Percentiles rank a stretch among this genome's conserved stretches.
phyloP scores from a whole-genome alignment of 805 yeast genomes.

The Saccharomyces kudriavzevii region DNA sequence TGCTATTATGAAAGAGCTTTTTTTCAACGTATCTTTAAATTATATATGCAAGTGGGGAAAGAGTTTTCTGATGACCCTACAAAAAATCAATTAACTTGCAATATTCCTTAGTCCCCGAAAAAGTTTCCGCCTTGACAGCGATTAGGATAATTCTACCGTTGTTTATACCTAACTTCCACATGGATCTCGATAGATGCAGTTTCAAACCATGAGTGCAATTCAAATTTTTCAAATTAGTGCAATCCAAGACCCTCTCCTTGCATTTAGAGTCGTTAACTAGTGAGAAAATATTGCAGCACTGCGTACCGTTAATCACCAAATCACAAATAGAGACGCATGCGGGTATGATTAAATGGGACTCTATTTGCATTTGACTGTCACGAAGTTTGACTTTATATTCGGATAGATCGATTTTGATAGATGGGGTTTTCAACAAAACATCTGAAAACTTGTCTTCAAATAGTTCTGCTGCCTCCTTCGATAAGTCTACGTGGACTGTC shows the following conservation, averaged over 20 bases:
- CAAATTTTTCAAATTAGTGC: constrained; percentile 2
- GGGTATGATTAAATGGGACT: constrained; percentile 11
- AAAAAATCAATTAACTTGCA: constrained; percentile 15
- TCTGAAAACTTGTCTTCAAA: constrained; percentile 2
- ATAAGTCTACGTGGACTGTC: constrained; percentile 15
- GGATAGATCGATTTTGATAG: constrained; percentile 7
- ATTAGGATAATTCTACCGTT: constrained; percentile 14
- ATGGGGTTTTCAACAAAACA: neutral
- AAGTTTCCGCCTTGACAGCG: constrained; percentile 16
- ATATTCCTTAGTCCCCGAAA: constrained; percentile 16
- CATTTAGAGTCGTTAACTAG: constrained; percentile 10
- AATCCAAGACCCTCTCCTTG: constrained; percentile 10
- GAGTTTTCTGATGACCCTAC: neutral
- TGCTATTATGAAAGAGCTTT: neutral
- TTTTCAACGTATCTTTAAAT: neutral
- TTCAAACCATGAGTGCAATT: constrained; percentile 11
- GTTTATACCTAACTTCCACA: constrained; percentile 21
- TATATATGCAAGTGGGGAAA: neutral
- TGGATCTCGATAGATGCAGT: constrained; percentile 14
- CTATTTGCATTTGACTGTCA: neutral
- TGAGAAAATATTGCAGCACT: constrained; percentile 13
- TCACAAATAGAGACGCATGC: constrained; percentile 17
- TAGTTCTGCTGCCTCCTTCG: constrained; percentile 2
- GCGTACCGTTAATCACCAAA: constrained; percentile 12
- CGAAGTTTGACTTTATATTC: constrained; percentile 6